phyloP scores from a whole-genome alignment of 805 yeast genomes.

The Groenewaldozyma salmanticensis region DNA sequence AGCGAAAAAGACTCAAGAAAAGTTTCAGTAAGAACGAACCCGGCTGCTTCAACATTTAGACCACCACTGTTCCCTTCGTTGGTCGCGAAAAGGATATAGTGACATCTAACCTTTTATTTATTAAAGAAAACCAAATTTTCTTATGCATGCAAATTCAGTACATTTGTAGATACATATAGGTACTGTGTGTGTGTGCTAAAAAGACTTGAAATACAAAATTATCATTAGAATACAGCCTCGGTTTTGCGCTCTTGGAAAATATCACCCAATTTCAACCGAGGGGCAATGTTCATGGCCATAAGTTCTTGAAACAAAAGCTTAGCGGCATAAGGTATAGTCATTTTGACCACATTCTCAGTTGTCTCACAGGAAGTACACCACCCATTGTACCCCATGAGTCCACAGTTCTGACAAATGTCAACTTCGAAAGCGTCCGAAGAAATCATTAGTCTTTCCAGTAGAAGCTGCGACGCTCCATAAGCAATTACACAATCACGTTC shows the following conservation, averaged over 20 bases:
- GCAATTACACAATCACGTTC: conserved; percentile 99
- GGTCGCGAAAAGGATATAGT: too few species aligned
- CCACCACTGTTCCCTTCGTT: too few species aligned
- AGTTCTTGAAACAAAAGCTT: conserved; percentile 95
- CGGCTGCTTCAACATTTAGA: too few species aligned
- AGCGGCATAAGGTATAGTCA: conserved; percentile 99
- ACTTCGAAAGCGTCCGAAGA: conserved; percentile 98
- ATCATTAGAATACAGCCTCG: too few species aligned
- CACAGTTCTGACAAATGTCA: conserved; percentile 88
- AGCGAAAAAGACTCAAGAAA: too few species aligned
- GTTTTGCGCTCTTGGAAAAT: conserved; percentile 55
- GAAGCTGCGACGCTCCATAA: conserved; percentile 92
- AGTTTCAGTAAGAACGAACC: too few species aligned
- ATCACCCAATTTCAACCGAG: conserved; percentile 82
- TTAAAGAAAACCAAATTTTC: too few species aligned
- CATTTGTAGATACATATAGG: too few species aligned
- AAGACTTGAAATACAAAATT: too few species aligned
- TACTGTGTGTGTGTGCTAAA: too few species aligned
- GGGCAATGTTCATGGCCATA: conserved; percentile 98
- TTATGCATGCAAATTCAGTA: too few species aligned
- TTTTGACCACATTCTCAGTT: conserved; percentile 73
- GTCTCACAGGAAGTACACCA: conserved; percentile 98
- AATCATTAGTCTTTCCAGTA: conserved; percentile 89
- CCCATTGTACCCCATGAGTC: conserved; percentile 92
- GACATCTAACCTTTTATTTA: too few species aligned